Conservation (phyloP, 176 grass and related monocot genomes). For the Metroxylon sagu region DNA sequence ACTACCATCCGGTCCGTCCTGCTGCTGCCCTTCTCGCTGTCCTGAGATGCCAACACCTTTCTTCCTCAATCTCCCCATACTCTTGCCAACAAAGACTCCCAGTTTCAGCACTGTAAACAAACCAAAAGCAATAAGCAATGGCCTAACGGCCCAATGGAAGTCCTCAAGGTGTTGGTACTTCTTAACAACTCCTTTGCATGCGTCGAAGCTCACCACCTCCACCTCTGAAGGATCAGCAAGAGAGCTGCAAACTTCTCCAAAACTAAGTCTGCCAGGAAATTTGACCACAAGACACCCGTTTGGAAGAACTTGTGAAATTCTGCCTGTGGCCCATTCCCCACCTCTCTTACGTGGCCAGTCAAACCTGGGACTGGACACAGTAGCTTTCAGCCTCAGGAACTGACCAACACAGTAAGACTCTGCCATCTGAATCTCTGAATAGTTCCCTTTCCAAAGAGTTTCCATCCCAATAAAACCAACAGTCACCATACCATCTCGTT, state of each 20-base stretch:
- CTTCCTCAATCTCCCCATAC: slow-evolving; percentile 35
- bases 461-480: slow-evolving; percentile 85
- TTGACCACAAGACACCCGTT: slow-evolving; percentile 75
- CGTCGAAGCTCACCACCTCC: slow-evolving; percentile 67
- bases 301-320: slow-evolving; percentile 53
- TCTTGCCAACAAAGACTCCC: slow-evolving; percentile 53
- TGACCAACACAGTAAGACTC: slow-evolving; percentile 73
- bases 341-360: slow-evolving; percentile 76
- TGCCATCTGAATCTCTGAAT: slow-evolving; percentile 78
- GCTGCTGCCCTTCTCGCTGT: slow-evolving; percentile 24
- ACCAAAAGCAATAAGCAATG: slow-evolving; percentile 62
- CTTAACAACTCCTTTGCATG: slow-evolving; percentile 73
- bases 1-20: slow-evolving; percentile 20
- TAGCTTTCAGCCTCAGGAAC: slow-evolving; percentile 68
- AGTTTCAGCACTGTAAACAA: slow-evolving; percentile 64
- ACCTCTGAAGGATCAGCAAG: slow-evolving; percentile 86
- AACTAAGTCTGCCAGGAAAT: slow-evolving; percentile 74
- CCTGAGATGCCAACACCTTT: slow-evolving; percentile 36
- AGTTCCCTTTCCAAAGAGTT: slow-evolving; percentile 58
- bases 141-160: slow-evolving; percentile 86
- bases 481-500: slow-evolving; percentile 39
- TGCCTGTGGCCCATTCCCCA: slow-evolving; percentile 45
- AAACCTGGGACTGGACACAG: slow-evolving; percentile 38
- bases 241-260: slow-evolving; percentile 42
- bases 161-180: slow-evolving; percentile 93